Percentiles rank a stretch among this genome's conserved stretches.
phyloP scores from a whole-genome alignment of 345 rosid genomes.

The Arabis hirsuta region DNA sequence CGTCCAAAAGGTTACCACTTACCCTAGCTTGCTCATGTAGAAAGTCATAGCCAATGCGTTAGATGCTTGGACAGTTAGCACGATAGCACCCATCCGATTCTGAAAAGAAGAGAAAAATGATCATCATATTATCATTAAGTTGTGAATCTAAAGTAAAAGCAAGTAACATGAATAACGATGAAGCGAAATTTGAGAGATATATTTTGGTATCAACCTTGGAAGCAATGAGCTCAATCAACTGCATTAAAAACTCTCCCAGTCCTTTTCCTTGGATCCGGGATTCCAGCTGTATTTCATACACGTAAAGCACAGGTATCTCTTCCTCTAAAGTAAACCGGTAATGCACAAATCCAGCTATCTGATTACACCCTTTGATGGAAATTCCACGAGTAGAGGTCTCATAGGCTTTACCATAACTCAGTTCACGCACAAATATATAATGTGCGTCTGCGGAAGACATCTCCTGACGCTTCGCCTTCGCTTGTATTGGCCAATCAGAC shows the following conservation, averaged over 20 bases:
- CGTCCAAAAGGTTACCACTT: conserved; percentile 38
- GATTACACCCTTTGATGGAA: conserved; percentile 31
- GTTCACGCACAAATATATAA: conserved; percentile 61
- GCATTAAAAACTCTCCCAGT: conserved; percentile 84
- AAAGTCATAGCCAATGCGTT: conserved; percentile 76
- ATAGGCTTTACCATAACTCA: conserved; percentile 33
- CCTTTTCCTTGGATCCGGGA: conserved; percentile 74
- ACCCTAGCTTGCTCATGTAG: conserved; percentile 84
- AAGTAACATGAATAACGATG: not conserved
- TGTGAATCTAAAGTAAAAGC: conserved; percentile 17
- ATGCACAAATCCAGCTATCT: conserved; percentile 75
- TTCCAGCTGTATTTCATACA: conserved; percentile 87
- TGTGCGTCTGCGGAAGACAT: conserved; percentile 77
- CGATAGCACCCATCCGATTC: conserved; percentile 74
- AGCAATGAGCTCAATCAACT: conserved; percentile 82
- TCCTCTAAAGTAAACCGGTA: conserved; percentile 85
- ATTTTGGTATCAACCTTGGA: conserved; percentile 52
- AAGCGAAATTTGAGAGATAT: not conserved
- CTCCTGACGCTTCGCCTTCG: conserved; percentile 79
- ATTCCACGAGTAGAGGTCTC: conserved; percentile 30
- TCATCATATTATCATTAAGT: conserved; percentile 16
- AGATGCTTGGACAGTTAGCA: conserved; percentile 85
- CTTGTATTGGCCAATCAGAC: conserved; percentile 73
- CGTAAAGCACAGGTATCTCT: conserved; percentile 80
- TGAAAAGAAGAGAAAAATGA: conserved; percentile 41